Base-by-base conservation (phyloP, 345 rosid species). In the Lagerstroemia speciosa region DNA sequence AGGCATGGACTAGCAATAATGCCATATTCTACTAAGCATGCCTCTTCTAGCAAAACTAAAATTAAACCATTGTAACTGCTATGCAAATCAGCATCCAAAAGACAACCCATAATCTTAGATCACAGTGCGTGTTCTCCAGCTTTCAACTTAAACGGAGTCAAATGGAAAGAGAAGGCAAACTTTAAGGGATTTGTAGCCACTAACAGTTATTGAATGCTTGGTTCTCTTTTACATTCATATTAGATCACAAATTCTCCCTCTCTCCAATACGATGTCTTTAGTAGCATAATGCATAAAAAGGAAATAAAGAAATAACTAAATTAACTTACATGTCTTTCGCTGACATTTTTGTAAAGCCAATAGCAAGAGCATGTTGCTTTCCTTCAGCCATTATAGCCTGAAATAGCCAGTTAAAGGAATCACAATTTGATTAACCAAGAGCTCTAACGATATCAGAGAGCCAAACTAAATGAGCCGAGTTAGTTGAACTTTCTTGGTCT, bases 341-440 rank as follows among this genome's bases (percentile, higher is more conserved):
- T 38, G 98, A 83, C 98, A 95, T 90, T 78, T 92, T 95, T 66
- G 99, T 95, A 78, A 86, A 95, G 76, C 99, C 99, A 40, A 95
- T 95, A 11, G 99, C 98, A 64, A 95, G 92, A 52, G 98, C 94
- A 81, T 90, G 96, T 60, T 92, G 96, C 83, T 95, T 95, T 75
- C 99, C 99, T 81, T 92, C 99, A 67, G 98, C 99, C 91, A 90
- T 87, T 72, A 95, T 89, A 33, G 96, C 99, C 99, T 95, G 81
- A 68, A 40, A 69, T 74, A 36, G 22, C 50, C 63, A 57, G 22
- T 71, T 69, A 71, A 36, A 53, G 46, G 66, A 30, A 68, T 73
- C 65, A 82, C 48, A 2, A 24, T 30, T 40, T 0, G 34, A 41
- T 40, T 8, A 53, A 31, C 46, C 62, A 48, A 22, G 55, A 15